Evolutionary conservation across 768 basidiomycete genomes (phyloP).

Genomic region (Thelephora aurantiotincta): DNA sequence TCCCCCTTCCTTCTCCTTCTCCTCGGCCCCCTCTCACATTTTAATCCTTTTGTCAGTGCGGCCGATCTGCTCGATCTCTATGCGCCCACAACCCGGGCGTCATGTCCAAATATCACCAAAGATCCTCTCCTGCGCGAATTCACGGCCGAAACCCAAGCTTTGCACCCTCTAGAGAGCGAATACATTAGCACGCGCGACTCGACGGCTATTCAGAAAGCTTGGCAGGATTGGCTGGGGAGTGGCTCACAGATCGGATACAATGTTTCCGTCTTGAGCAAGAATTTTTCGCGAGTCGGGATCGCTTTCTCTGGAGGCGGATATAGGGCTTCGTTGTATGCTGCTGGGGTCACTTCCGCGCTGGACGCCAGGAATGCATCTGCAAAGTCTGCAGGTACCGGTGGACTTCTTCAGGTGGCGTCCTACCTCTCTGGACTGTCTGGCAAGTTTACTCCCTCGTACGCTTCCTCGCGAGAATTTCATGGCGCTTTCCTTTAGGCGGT

Average conservation of each 20-base stretch:
- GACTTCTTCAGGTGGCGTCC: constrained; percentile 36
- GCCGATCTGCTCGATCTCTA: too few relatives aligned
- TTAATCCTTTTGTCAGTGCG: too few relatives aligned
- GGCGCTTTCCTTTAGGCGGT: constrained; percentile 27
- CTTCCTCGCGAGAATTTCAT: not conserved
- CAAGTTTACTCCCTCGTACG: not conserved
- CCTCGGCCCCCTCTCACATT: too few relatives aligned
- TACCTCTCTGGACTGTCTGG: constrained; percentile 41
- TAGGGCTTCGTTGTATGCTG: constrained; percentile 39
- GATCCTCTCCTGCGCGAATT: too few relatives aligned
- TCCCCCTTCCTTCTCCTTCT: too few relatives aligned
- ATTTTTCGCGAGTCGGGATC: constrained; percentile 27
- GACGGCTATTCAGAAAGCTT: constrained; percentile 24
- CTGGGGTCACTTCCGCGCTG: constrained; percentile 33
- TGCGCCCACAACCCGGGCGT: too few relatives aligned
- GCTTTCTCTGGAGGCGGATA: constrained; percentile 44
- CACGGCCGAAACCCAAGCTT: constrained; percentile 14
- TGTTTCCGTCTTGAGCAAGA: constrained; percentile 7
- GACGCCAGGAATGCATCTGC: constrained; percentile 35
- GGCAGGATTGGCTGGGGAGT: constrained; percentile 24
- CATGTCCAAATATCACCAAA: too few relatives aligned
- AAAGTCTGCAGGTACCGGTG: constrained; percentile 27
- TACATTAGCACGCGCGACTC: constrained; percentile 23
- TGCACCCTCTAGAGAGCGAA: constrained; percentile 20
- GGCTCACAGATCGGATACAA: constrained; percentile 16